Evolutionary conservation across 2,329 filamentous ascomycete species (phyloP), one percentile per base, ranked within the genome.

Genomic region (Drechslerella stenobrocha): DNA sequence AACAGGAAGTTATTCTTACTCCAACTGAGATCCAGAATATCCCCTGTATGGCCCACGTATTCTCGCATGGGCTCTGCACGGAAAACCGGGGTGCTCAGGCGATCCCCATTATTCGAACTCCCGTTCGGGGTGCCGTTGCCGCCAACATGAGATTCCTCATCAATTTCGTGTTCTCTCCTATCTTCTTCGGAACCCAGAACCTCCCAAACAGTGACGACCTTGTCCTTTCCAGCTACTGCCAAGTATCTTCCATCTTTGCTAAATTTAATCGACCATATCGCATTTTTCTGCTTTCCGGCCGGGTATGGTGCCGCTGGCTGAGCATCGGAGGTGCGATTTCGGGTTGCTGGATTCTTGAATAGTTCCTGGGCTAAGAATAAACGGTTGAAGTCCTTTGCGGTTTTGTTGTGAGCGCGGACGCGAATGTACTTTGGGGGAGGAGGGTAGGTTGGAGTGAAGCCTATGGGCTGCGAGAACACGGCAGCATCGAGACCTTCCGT

Each of bases 1-100:
- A 98, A 80, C 24, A 98, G 77, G 72, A 98, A 98, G 76, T 95
- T 96, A 77, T 98, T 98, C 81, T 73, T 98, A 79, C 92, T 97
- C 93, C 93, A 98, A 75, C 89, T 95, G 65, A 98, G 76, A 75
- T 96, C 92, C 70, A 98, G 78, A 3, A 98, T 85, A 72, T 95
- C 91, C 13, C 87, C 86, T 0, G 84, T 87, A 75, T 98, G 93
- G 2, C 90, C 91, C 55, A 82, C 79, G 71, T 93, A 96, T 74
- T 96, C 88, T 57, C 86, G 83, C 7, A 89, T 76, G 0, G 91
- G 89, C 73, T 88, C 87, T 50, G 84, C 83, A 70, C 85, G 84
- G 74, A 98, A 97, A 0, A 98, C 92, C 1, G 92, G 92, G 0
- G 93, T 92, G 72, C 88, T 95, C 46, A 97, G 79, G 70, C 84